phyloP scores from a whole-genome alignment of 2,329 filamentous ascomycete species.

The Stagonosporopsis vannaccii region DNA sequence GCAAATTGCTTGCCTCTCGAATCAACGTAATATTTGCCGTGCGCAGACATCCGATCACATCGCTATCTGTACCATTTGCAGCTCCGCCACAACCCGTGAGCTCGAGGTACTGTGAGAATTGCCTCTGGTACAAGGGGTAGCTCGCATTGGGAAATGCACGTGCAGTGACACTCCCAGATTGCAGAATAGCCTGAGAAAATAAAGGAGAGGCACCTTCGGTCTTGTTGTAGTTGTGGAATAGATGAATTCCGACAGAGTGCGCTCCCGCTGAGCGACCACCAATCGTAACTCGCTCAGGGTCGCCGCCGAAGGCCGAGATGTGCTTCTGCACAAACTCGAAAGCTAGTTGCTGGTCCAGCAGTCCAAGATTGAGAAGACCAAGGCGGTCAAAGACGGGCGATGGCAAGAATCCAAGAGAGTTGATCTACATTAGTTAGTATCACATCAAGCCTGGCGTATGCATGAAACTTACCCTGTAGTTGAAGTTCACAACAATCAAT shows the following conservation, averaged over 20 bases:
- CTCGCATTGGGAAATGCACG: conserved; percentile 37
- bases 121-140: conserved; percentile 38
- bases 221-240: conserved; percentile 41
- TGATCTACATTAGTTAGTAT: conserved; percentile 15
- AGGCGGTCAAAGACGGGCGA: conserved; percentile 33
- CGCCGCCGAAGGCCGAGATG: conserved; percentile 51
- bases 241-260: conserved; percentile 39
- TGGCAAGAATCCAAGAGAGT: conserved; percentile 38
- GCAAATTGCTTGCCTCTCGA: conserved; percentile 42
- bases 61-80: conserved; percentile 37
- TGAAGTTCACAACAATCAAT: conserved; percentile 38
- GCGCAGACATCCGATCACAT: conserved; percentile 50
- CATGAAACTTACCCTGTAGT: conserved; percentile 30
- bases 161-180: conserved; percentile 38
- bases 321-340: conserved; percentile 50
- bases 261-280: conserved; percentile 50
- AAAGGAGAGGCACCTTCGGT: conserved; percentile 27
- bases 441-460: no score
- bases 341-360: conserved; percentile 29
- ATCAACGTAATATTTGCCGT: conserved; percentile 48
- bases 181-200: conserved; percentile 38
- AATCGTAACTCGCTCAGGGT: conserved; percentile 46
- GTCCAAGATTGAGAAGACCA: conserved; percentile 38
- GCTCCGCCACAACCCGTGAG: conserved; percentile 26
- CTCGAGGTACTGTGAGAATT: conserved; percentile 30